phyloP scores from a whole-genome alignment of 179 eudicot genomes.

The Patellifolia procumbens region DNA sequence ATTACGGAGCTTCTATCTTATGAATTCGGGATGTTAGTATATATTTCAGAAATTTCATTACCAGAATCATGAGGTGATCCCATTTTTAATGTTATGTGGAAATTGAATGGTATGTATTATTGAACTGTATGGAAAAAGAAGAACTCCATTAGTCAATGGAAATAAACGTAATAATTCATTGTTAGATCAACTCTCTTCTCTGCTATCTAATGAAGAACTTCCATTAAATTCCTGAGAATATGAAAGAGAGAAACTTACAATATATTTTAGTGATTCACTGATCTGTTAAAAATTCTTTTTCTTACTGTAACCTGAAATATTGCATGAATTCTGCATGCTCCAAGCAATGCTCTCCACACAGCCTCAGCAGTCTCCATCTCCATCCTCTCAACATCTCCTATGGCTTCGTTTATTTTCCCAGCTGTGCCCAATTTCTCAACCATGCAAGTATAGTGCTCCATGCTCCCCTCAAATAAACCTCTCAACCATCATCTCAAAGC shows the following conservation, averaged over 20 bases:
- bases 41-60: conserved; percentile 28
- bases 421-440: conserved; percentile 59
- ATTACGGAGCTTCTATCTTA: conserved; percentile 43
- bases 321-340: conserved; percentile 43
- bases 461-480: conserved; percentile 36
- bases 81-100: too few species aligned
- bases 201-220: too few species aligned
- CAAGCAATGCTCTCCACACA: conserved; percentile 47
- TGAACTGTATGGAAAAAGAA: too few species aligned
- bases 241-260: too few species aligned
- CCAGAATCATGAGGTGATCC: conserved; percentile 26
- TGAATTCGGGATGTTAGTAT: conserved; percentile 39
- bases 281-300: conserved; percentile 25
- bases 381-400: conserved; percentile 44
- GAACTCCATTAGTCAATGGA: too few species aligned
- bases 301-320: conserved; percentile 38
- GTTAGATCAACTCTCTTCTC: too few species aligned
- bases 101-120: too few species aligned
- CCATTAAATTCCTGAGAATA: too few species aligned
- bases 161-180: too few species aligned
- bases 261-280: too few species aligned
- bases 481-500: too few species aligned
- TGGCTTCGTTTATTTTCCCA: conserved; percentile 51
- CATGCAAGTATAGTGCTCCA: conserved; percentile 64
- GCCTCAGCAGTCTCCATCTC: conserved; percentile 51